Percentiles rank a stretch among this genome's conserved stretches.
phyloP scores from a whole-genome alignment of 2,329 filamentous ascomycete genomes.

The Diaporthe destruens region DNA sequence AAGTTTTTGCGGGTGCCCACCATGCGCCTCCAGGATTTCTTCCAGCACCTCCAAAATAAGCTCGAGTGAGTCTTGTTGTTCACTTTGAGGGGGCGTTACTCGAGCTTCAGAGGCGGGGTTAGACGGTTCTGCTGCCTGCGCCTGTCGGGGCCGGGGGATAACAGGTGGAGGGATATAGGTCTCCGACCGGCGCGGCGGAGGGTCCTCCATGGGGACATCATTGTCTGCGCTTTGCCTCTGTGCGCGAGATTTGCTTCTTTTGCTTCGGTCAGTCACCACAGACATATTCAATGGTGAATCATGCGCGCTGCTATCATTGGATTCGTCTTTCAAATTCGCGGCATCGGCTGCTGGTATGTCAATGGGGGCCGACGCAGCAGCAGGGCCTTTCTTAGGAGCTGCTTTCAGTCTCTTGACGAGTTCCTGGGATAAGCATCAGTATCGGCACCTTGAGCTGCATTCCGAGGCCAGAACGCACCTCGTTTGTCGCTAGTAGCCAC shows the following conservation, averaged over 20 bases:
- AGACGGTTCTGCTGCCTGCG: background rate
- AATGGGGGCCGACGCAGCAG: slow-evolving; percentile 6
- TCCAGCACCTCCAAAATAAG: slow-evolving; percentile 44
- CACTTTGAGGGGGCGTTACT: slow-evolving; percentile 15
- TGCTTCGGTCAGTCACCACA: slow-evolving; percentile 38
- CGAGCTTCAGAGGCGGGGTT: background rate
- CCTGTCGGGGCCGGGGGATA: background rate
- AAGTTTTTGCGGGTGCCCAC: slow-evolving; percentile 46
- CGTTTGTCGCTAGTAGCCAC: slow-evolving; percentile 56
- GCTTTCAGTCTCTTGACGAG: slow-evolving; percentile 38
- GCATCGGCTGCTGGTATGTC: slow-evolving; percentile 40
- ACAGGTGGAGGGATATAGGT: slow-evolving; percentile 35
- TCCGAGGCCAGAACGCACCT: background rate
- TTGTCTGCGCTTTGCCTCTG: slow-evolving; percentile 45
- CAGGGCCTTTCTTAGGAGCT: slow-evolving; percentile 10
- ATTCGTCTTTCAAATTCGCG: slow-evolving; percentile 40
- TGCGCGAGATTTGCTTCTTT: slow-evolving; percentile 44
- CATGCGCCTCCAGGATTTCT: slow-evolving; percentile 48
- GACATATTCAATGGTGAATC: slow-evolving; percentile 38
- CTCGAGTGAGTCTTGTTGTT: slow-evolving; percentile 38
- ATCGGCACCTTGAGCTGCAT: slow-evolving; percentile 16
- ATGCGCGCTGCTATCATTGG: slow-evolving; percentile 36
- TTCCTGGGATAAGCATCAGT: slow-evolving; percentile 42
- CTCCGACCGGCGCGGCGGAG: slow-evolving; percentile 42
- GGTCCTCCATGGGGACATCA: slow-evolving; percentile 48